Conservation (phyloP, 1,139 yeast species). For the Geotrichum candidum region DNA sequence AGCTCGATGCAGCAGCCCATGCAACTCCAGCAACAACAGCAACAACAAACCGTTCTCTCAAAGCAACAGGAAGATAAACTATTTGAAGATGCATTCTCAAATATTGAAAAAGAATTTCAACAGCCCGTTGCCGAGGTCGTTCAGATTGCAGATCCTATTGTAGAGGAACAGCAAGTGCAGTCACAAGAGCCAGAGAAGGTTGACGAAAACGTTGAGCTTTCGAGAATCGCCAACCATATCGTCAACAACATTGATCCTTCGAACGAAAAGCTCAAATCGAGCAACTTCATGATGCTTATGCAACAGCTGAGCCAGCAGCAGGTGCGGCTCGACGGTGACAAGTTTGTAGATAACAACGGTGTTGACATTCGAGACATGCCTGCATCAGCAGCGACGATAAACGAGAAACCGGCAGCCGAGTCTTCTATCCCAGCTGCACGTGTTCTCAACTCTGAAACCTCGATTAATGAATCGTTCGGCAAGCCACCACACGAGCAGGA, state of each 20-base stretch:
- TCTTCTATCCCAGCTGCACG: not conserved
- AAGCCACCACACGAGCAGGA: conserved; percentile 2
- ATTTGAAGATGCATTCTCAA: conserved; percentile 30
- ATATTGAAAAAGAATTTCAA: conserved; percentile 23
- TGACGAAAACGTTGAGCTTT: conserved; percentile 25
- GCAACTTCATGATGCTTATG: conserved; percentile 39
- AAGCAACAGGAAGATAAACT: conserved; percentile 13
- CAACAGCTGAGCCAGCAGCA: conserved; percentile 32
- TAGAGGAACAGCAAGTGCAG: conserved; percentile 2
- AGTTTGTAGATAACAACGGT: conserved; percentile 32
- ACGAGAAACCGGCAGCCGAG: not conserved
- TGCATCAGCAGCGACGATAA: not conserved
- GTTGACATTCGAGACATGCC: conserved; percentile 17
- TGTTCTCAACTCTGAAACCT: not conserved
- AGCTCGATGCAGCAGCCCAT: not conserved
- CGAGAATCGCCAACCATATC: conserved; percentile 32
- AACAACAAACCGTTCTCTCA: not conserved
- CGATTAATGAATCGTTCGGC: not conserved
- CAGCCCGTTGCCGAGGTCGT: conserved; percentile 1
- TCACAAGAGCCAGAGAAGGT: conserved; percentile 14
- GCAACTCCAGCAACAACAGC: not conserved
- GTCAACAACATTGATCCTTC: conserved; percentile 26
- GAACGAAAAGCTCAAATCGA: conserved; percentile 34
- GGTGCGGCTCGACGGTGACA: conserved; percentile 31
- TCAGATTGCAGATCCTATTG: not conserved